Base-by-base conservation (phyloP, 2,329 filamentous ascomycete genomes). In the Fusarium fujikuroi region DNA sequence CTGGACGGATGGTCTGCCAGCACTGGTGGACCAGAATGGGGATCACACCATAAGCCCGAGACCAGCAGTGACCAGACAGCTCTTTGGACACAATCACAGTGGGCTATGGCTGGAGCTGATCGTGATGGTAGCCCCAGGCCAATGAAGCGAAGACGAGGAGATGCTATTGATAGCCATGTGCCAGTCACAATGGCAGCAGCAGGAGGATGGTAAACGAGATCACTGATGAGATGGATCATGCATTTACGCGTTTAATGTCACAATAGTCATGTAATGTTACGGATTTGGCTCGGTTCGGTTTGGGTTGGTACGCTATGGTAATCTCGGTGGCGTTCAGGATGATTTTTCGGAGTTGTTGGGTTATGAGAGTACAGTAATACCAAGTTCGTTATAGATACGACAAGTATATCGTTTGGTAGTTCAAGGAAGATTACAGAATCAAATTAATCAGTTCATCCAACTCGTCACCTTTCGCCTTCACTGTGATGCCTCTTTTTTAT, bases 11-110 rank as follows among this genome's bases (percentile, higher is more conserved):
- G 82, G 82, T 69, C 79, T 19, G 70, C 76, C 15, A 62, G 72
- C 11, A 66, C 80, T 16, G 73, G 70, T n/a, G 74, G 75, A n/a
- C 39, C 80, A 43, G 81, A 82, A 56, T 83, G 81, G 82, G 71
- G 71, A n/a, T 50, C 79, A 28, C 73, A 79, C 23, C 62, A 73
- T 52, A 83, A 82, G 77, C 73, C 80, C 44, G 81, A 82, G 32
- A 25, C 74, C 18, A 66, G 75, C 28, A 47, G 37, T 34, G 77
- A 81, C 28, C 76, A 80, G 39, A 64, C 77, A n/a, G 70, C 69
- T n/a, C 72, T 84, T 64, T 84, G 83, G 83, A 77, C 80, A 36
- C 77, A 78, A 58, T 76, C 75, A 50, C 81, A 79, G 42, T 83
- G 80, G 81, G 73, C 73, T 64, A 70, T 83, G 70, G 73, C 77